phyloP scores from a whole-genome alignment of 805 yeast genomes.

The Cyberlindnera xishuangbannaensis region DNA sequence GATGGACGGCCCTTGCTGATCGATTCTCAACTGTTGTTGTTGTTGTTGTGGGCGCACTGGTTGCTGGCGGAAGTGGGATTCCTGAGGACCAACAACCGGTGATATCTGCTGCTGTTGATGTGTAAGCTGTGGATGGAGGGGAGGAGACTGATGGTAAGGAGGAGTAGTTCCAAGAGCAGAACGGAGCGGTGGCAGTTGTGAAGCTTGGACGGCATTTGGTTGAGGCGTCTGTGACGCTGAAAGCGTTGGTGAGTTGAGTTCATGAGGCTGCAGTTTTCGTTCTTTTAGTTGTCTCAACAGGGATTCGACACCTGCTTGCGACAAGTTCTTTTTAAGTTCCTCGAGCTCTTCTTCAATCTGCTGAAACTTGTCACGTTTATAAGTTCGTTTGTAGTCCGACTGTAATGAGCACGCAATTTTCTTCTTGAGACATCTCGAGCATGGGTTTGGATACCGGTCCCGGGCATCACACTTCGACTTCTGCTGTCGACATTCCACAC shows the following conservation, averaged over 20 bases:
- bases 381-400: constrained; percentile 81
- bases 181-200: constrained; percentile 11
- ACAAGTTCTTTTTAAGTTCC: constrained; percentile 54
- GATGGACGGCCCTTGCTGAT: constrained; percentile 19
- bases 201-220: no score
- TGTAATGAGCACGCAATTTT: constrained; percentile 66
- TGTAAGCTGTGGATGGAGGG: constrained; percentile 6
- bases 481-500: constrained; percentile 95
- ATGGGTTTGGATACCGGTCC: constrained; percentile 68
- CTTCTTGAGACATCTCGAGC: constrained; percentile 74
- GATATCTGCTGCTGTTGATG: constrained; percentile 1
- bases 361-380: constrained; percentile 80
- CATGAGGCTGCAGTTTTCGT: constrained; percentile 15
- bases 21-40: not conserved
- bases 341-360: constrained; percentile 75
- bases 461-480: constrained; percentile 87
- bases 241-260: constrained; percentile 10
- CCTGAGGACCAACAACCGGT: not conserved
- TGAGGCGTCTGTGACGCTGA: constrained; percentile 1
- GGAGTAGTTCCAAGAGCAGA: constrained; percentile 6
- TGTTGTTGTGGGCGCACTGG: not conserved
- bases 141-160: constrained; percentile 7
- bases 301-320: constrained; percentile 24
- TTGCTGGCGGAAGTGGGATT: not conserved
- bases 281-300: constrained; percentile 19